Evolutionary conservation across 805 yeast species (phyloP).

Genomic region (Brettanomyces bruxellensis): DNA sequence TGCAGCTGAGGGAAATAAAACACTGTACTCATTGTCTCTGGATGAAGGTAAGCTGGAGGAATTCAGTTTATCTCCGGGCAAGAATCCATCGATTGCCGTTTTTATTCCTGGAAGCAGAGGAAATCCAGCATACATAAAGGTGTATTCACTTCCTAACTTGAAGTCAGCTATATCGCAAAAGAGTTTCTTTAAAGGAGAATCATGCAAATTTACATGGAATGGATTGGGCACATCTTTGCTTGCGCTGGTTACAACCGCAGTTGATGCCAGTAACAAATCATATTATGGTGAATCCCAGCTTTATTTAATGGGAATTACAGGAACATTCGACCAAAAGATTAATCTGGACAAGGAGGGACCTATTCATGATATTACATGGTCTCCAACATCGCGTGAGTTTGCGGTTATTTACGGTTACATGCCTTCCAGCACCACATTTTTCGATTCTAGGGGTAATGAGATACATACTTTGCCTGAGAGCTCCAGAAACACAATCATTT

Average conservation of each 20-base stretch:
- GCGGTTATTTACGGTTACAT: slow-evolving; percentile 96
- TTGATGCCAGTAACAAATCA: slow-evolving; percentile 85
- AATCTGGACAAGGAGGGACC: slow-evolving; percentile 90
- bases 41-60: slow-evolving; percentile 36
- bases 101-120: slow-evolving; percentile 83
- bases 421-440: slow-evolving; percentile 94
- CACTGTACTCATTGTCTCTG: slow-evolving; percentile 49
- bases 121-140: slow-evolving; percentile 80
- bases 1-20: slow-evolving; percentile 28
- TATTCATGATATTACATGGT: slow-evolving; percentile 95
- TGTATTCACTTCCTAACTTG: slow-evolving; percentile 72
- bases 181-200: slow-evolving; percentile 91
- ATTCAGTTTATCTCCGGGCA: slow-evolving; percentile 77
- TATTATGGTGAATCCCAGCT: slow-evolving; percentile 95
- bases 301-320: slow-evolving; percentile 85
- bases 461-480: slow-evolving; percentile 78
- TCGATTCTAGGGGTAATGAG: slow-evolving; percentile 80
- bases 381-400: slow-evolving; percentile 91
- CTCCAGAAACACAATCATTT: slow-evolving; percentile 81
- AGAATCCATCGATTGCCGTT: slow-evolving; percentile 81
- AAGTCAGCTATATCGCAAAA: slow-evolving; percentile 75
- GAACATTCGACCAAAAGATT: slow-evolving; percentile 84
- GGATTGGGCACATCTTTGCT: slow-evolving; percentile 86
- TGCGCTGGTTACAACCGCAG: slow-evolving; percentile 92
- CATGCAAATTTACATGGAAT: slow-evolving; percentile 90